These are phyloP conservation scores for Casaregolazyma lundiana DNA, from an alignment of 1,139 yeast species.

Conservation along the genomic window DNA sequence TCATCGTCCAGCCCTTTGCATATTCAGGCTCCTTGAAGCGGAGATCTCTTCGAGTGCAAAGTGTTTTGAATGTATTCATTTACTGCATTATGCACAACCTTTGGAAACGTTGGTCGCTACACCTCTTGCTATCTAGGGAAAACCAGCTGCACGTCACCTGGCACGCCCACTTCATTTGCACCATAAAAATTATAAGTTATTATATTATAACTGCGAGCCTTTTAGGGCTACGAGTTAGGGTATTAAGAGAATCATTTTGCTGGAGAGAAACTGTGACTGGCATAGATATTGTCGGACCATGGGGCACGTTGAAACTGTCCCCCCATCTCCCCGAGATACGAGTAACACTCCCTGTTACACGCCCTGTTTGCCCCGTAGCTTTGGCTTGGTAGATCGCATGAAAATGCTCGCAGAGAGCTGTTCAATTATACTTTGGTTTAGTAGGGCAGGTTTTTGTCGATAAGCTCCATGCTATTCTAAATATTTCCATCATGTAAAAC, in stretches of 20 bases:
- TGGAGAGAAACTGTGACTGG: slow-evolving; percentile 50
- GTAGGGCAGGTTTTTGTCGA: slow-evolving; percentile 50
- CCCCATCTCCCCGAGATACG: too few species aligned
- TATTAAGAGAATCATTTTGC: slow-evolving; percentile 31
- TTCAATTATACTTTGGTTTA: too few species aligned
- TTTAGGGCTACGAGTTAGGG: neutral
- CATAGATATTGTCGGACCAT: slow-evolving; percentile 47
- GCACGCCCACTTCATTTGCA: slow-evolving; percentile 7
- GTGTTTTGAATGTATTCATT: too few species aligned
- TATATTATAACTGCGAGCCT: slow-evolving; percentile 1
- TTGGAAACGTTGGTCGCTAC: slow-evolving; percentile 1
- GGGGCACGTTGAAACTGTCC: slow-evolving; percentile 50
- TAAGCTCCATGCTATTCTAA: slow-evolving; percentile 35
- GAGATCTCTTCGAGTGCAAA: neutral
- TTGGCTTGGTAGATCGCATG: too few species aligned
- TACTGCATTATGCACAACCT: neutral
- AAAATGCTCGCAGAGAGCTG: too few species aligned
- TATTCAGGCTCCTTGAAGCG: neutral
- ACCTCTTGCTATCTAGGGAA: slow-evolving; percentile 9
- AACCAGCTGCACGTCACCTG: slow-evolving; percentile 11
- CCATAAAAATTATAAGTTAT: slow-evolving; percentile 1
- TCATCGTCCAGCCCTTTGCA: neutral
- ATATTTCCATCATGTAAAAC: slow-evolving; percentile 14
- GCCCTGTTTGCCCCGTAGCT: too few species aligned
- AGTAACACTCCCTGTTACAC: too few species aligned